Conservation (phyloP, 208 protist genomes). For the Leishmania turanica region DNA sequence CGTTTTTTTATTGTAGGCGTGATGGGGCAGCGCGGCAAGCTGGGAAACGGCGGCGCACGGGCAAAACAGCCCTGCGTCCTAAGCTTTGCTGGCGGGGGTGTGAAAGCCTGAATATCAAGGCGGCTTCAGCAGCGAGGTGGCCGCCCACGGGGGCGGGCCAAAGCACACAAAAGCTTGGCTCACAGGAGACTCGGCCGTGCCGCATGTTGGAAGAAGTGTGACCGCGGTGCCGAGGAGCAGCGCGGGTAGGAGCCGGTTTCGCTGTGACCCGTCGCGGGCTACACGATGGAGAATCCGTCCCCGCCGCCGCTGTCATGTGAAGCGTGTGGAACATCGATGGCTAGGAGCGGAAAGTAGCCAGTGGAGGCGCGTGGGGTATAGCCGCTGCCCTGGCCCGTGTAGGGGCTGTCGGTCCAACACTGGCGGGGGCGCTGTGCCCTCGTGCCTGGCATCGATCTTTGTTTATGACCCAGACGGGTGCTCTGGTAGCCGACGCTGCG, state of each 20-base stretch:
- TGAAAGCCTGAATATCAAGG: too few relatives aligned
- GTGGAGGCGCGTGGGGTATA: neutral
- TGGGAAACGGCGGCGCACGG: too few relatives aligned
- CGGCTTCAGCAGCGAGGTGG: too few relatives aligned
- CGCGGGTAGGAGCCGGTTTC: neutral
- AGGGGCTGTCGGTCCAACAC: slow-evolving; percentile 9
- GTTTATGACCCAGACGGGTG: neutral
- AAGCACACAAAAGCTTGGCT: neutral
- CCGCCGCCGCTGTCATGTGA: neutral
- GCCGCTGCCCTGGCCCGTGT: neutral
- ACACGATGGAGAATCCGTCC: neutral
- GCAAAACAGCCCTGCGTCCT: too few relatives aligned
- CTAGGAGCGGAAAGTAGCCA: slow-evolving; percentile 1
- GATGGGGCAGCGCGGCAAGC: too few relatives aligned
- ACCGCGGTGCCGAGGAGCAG: neutral
- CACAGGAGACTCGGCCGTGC: neutral
- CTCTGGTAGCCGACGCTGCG: neutral
- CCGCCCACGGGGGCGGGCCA: neutral
- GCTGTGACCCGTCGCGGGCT: neutral
- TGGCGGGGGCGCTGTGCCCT: slow-evolving; percentile 1
- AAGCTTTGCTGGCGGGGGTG: too few relatives aligned
- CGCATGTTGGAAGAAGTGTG: neutral
- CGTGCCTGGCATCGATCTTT: neutral
- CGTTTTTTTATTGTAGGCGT: too few relatives aligned
- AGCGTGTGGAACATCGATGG: neutral